Base-by-base conservation (phyloP, 2,329 filamentous ascomycete species). In the Aspergillus calidoustus region DNA sequence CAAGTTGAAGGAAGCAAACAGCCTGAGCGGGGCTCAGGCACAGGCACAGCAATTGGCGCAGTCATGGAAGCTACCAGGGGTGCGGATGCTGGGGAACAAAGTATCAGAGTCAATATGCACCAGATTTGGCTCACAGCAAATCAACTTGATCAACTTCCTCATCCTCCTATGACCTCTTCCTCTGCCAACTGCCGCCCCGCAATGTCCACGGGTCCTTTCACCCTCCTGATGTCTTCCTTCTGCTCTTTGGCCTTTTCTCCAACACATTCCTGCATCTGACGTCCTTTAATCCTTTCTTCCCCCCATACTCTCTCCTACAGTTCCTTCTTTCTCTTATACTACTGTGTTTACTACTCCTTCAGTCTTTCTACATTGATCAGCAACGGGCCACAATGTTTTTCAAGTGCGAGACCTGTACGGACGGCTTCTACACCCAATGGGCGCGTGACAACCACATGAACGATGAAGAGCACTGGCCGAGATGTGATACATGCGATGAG, bases 401-500 rank as follows among this genome's bases (percentile, higher is more conserved):
- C 46, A 30, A 52, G 23, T 60, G 59, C 34, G 28, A 47, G 9
- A 19, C 19, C 22, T 57, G 59, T 22, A 19, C 11, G 2, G 13
- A 4, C 2, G 8, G 0, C 1, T 57, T 60, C 17, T 28, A 34
- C 5, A 19, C 47, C 7, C 0, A 25, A 31, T 7, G 47, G 9
- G 59, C 51, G 17, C 38, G 25, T 11, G 15, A 23, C 9, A 17
- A 31, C 1, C 48, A 57, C 31, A 50, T 57, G 34, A 9, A 19
- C 4, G 17, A 51, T n/a, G 30, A 43, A 5, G 22, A 17, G 17
- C 38, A 57, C n/a, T 51, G 55, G 47, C n/a, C 30, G 9, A 34
- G 31, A 23, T 57, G 69, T 49, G 48, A 61, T 6, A 64, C 31
- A 23, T 72, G 69, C n/a, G 4, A 15, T 4, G 53, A 55, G 7